Conservation (phyloP, 176 grass and related monocot species). For the Avena atlantica region DNA sequence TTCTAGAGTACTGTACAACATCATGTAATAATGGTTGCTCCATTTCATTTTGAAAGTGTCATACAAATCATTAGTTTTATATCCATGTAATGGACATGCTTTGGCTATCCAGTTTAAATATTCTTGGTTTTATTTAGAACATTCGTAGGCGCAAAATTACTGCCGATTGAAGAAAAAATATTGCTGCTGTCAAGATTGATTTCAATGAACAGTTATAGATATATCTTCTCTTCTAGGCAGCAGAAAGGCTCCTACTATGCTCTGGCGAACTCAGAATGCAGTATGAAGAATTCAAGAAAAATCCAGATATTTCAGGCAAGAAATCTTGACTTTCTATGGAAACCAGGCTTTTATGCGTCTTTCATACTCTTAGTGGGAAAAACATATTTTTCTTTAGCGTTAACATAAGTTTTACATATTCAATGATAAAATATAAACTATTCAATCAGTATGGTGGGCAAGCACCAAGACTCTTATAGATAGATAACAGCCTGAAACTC, state of each 20-base stretch:
- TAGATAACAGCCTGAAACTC: background rate
- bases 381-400: background rate
- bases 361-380: conserved; percentile 35
- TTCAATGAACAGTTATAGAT: conserved; percentile 46
- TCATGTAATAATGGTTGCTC: background rate
- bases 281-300: conserved; percentile 75
- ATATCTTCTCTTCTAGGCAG: conserved; percentile 69
- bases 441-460: background rate
- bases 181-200: conserved; percentile 21
- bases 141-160: background rate
- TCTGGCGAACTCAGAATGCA: conserved; percentile 75
- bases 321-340: conserved; percentile 21
- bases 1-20: background rate
- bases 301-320: conserved; percentile 90
- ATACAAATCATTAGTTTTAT: background rate
- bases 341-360: background rate
- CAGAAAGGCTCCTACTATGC: conserved; percentile 80
- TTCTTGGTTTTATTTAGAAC: conserved; percentile 5
- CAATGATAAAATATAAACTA: background rate
- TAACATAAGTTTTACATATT: conserved; percentile 12
- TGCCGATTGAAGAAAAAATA: background rate
- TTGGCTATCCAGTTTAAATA: background rate
- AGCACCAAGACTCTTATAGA: conserved; percentile 17
- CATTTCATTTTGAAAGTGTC: conserved; percentile 1
- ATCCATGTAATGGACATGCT: conserved; percentile 11